phyloP scores from a whole-genome alignment of 805 yeast species.

The Cyberlindnera maclurae region DNA sequence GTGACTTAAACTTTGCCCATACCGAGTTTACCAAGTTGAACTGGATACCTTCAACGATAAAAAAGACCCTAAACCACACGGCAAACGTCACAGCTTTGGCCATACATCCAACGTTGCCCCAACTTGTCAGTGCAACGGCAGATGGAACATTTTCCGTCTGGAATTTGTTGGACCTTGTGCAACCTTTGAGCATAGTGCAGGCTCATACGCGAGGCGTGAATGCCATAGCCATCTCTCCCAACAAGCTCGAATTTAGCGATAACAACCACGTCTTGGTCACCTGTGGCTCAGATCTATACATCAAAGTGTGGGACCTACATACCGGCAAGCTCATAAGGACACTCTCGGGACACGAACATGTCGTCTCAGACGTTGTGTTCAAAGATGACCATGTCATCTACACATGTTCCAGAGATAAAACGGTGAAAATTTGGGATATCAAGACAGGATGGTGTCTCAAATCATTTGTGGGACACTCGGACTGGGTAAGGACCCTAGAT shows the following conservation, averaged over 20 bases:
- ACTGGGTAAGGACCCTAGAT: constrained; percentile 77
- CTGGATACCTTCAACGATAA: constrained; percentile 23
- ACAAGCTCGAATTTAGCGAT: constrained; percentile 21
- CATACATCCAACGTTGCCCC: constrained; percentile 70
- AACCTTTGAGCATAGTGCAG: constrained; percentile 53
- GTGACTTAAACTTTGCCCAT: constrained; percentile 16
- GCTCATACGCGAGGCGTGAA: constrained; percentile 76
- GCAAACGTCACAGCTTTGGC: constrained; percentile 55
- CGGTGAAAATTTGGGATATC: constrained; percentile 61
- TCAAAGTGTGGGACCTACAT: constrained; percentile 66
- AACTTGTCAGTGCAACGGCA: constrained; percentile 50
- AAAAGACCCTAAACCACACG: constrained; percentile 24
- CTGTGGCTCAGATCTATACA: constrained; percentile 42
- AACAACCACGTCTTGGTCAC: constrained; percentile 33
- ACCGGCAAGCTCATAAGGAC: constrained; percentile 51
- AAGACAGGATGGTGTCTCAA: constrained; percentile 58
- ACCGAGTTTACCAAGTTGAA: constrained; percentile 14
- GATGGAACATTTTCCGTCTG: constrained; percentile 71
- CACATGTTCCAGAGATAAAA: constrained; percentile 57
- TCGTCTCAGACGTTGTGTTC: constrained; percentile 60
- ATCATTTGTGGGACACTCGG: constrained; percentile 73
- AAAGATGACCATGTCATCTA: constrained; percentile 40
- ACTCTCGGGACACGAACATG: constrained; percentile 81
- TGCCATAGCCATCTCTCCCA: constrained; percentile 48
- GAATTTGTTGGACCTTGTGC: constrained; percentile 55